Base-by-base conservation (phyloP, 164 flowering plant species). In the Cinnamomum chago region DNA sequence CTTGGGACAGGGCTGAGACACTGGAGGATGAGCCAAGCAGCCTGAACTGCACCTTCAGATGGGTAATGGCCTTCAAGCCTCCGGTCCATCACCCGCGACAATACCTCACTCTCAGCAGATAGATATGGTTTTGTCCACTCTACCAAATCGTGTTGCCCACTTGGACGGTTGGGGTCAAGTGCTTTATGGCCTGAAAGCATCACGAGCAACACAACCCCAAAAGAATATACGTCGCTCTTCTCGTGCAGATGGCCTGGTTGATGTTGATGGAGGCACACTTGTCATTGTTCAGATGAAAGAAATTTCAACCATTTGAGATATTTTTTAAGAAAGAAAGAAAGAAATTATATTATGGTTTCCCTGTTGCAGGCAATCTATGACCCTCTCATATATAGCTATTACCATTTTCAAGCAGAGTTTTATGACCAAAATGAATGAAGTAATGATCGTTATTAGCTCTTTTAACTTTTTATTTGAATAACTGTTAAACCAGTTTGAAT, bases 191-290 rank as follows among this genome's bases (percentile, higher is more conserved):
- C 94, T 0, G 94, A 88, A 12, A 94, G 73, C 69, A 92, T 86
- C 82, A 92, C 98, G 4, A 90, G 85, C 75, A 94, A 75, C 1
- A 94, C 94, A 22, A 92, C 97, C 0, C 98, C 98, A 76, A 92
- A 94, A 10, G 91, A 92, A 65, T 92, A 94, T 2, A 92, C 94
- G 62, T 94, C 98, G 12, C 94, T 94, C 84, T 90, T 90, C 50
- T 92, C 88, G 35, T 94, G 90, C 77, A 92, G 73, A 85, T 92
- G 97, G 10, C 98, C 98, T 90, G 92, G 62, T 70, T 58, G 33
- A 30, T 40, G 60, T 20, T 15, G 30, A 30, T 18, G 9, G 1
- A 67, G 20, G 69, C 69, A 55, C 60, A 33, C 1, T 64, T 64
- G 28, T 23, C 14, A 22, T 64, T 64, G 25, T 55, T 0, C 1